phyloP scores from a whole-genome alignment of 1,139 yeast species.

The Suhomyces coccinellae region DNA sequence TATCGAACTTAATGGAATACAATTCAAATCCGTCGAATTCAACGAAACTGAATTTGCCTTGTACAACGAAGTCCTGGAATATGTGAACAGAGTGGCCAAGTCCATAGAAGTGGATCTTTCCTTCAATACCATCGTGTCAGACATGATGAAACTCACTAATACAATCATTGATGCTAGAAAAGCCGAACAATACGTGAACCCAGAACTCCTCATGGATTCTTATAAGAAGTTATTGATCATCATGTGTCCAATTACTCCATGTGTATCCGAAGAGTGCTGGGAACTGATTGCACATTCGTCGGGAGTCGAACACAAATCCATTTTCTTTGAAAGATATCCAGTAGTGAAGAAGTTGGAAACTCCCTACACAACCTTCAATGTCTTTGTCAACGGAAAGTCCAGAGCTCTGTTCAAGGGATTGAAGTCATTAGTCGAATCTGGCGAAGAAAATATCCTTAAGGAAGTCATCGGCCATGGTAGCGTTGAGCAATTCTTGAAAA shows the following conservation, averaged over 20 bases:
- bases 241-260: conserved; percentile 78
- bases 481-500: conserved; percentile 9
- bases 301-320: conserved; percentile 32
- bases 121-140: conserved; percentile 83
- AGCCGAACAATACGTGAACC: conserved; percentile 21
- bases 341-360: conserved; percentile 36
- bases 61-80: conserved; percentile 58
- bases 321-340: conserved; percentile 61
- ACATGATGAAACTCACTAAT: conserved; percentile 83
- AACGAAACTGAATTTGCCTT: conserved; percentile 51
- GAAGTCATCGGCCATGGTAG: conserved; percentile 12
- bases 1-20: conserved; percentile 25
- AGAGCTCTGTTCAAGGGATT: conserved; percentile 47
- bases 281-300: conserved; percentile 44
- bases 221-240: conserved; percentile 54
- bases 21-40: conserved; percentile 21
- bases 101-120: conserved; percentile 63
- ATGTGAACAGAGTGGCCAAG: conserved; percentile 50
- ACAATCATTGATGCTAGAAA: conserved; percentile 44
- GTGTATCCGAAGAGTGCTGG: conserved; percentile 82
- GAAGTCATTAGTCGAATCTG: conserved; percentile 30
- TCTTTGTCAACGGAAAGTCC: conserved; percentile 71
- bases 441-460: conserved; percentile 26
- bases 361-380: conserved; percentile 41
- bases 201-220: conserved; percentile 37